Conservation (phyloP, 345 rosid genomes). For the Garcia nutans region DNA sequence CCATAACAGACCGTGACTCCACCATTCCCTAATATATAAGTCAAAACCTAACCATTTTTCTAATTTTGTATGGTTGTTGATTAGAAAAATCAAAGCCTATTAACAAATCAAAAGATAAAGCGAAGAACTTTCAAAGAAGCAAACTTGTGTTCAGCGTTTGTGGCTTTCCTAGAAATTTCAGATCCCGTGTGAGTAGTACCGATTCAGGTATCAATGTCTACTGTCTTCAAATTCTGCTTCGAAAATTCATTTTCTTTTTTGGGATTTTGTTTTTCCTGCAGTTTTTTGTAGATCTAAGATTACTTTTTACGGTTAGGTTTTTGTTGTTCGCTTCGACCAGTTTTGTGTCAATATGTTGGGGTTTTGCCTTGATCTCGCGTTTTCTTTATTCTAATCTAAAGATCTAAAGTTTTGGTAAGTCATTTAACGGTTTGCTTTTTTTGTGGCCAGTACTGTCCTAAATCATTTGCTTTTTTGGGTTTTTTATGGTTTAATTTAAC, state of each 20-base stretch:
- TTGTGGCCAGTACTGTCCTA: not conserved
- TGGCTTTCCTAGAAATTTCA: conserved; percentile 30
- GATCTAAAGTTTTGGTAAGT: conserved; percentile 28
- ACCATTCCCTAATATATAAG: not conserved
- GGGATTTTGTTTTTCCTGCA: too few species aligned
- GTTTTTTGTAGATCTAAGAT: not conserved
- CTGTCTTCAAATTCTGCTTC: not conserved
- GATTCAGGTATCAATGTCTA: conserved; percentile 26
- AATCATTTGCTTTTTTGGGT: not conserved
- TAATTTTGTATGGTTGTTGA: not conserved
- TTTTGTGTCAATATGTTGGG: not conserved
- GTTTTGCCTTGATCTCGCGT: not conserved
- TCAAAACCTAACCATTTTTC: not conserved
- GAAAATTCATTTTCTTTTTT: not conserved
- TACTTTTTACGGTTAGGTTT: not conserved
- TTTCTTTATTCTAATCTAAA: not conserved
- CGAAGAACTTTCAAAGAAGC: conserved; percentile 17
- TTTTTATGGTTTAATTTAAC: not conserved
- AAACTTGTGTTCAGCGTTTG: conserved; percentile 12
- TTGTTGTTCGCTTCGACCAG: not conserved
- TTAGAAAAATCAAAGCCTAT: not conserved
- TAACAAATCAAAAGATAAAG: not conserved
- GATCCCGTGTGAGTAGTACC: not conserved
- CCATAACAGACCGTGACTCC: conserved; percentile 28
- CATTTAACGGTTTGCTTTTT: not conserved